Conservation (phyloP, 2,329 filamentous ascomycete genomes). For the Chaetomium sp. region DNA sequence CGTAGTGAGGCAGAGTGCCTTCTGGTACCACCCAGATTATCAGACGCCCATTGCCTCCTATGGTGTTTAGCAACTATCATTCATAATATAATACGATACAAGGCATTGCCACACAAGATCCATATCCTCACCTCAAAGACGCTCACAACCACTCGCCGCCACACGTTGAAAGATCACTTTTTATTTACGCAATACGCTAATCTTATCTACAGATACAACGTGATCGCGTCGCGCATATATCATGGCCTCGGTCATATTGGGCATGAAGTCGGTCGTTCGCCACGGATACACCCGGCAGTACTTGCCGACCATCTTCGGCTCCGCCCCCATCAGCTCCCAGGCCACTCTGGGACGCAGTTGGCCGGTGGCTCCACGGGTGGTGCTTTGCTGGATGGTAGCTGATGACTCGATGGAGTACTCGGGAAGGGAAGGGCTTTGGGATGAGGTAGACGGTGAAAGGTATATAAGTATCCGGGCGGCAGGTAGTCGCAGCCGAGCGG, state of each 20-base stretch:
- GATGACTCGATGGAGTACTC: no score
- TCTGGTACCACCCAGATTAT: no score
- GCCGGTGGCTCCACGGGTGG: not conserved
- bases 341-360: not conserved
- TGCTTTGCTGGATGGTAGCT: not conserved
- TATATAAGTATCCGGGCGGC: not conserved
- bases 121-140: not conserved
- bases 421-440: not conserved
- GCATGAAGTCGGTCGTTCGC: not conserved
- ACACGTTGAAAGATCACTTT: slow-evolving; percentile 12
- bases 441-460: not conserved
- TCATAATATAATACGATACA: not conserved
- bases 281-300: not conserved
- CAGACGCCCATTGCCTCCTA: no score
- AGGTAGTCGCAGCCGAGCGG: not conserved
- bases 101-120: not conserved
- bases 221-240: slow-evolving; percentile 14
- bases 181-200: slow-evolving; percentile 16
- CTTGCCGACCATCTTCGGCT: not conserved
- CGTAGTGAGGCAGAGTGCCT: no score
- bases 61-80: not conserved
- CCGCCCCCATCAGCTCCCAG: not conserved
- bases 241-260: slow-evolving; percentile 5
- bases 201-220: slow-evolving; percentile 13
- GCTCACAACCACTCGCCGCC: not conserved